Percentiles rank a stretch among this genome's conserved stretches.
These are phyloP conservation scores for Russula brevipes DNA, from an alignment of 768 basidiomycete species.

Conservation along the genomic window DNA sequence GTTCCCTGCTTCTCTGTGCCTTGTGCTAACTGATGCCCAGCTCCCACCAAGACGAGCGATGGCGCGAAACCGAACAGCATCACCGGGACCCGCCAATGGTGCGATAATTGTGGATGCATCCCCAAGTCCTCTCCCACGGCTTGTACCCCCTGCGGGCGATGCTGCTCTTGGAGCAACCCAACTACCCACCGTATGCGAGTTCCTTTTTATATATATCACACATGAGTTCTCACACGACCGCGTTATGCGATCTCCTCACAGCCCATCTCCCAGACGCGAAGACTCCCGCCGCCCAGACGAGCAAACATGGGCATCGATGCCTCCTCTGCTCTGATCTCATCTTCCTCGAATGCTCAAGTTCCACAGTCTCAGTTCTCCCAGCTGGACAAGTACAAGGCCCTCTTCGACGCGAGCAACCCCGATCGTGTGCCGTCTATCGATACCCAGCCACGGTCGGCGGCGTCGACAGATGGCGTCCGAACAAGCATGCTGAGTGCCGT, in stretches of 20 bases:
- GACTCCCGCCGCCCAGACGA: conserved; percentile 17
- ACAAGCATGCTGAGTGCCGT: background rate
- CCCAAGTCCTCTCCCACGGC: background rate
- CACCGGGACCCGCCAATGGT: background rate
- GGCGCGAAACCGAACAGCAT: background rate
- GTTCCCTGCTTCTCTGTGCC: background rate
- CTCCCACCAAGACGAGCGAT: conserved; percentile 17
- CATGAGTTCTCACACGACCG: background rate
- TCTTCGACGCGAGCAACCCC: conserved; percentile 25
- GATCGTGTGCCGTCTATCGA: conserved; percentile 12
- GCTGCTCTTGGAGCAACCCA: conserved; percentile 1
- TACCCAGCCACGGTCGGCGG: conserved; percentile 3
- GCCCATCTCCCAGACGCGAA: conserved; percentile 19
- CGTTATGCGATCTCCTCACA: background rate
- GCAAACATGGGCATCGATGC: conserved; percentile 1
- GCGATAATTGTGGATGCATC: background rate
- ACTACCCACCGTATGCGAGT: conserved; percentile 14
- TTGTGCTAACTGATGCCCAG: conserved; percentile 8
- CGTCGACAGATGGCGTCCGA: background rate
- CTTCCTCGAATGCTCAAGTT: background rate
- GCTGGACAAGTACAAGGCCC: conserved; percentile 23
- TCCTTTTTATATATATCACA: too few species aligned
- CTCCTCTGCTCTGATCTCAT: background rate
- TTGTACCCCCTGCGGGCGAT: background rate
- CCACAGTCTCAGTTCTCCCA: conserved; percentile 10